Conservation (phyloP, 2,329 filamentous ascomycete species). For the Juglanconis sp. region DNA sequence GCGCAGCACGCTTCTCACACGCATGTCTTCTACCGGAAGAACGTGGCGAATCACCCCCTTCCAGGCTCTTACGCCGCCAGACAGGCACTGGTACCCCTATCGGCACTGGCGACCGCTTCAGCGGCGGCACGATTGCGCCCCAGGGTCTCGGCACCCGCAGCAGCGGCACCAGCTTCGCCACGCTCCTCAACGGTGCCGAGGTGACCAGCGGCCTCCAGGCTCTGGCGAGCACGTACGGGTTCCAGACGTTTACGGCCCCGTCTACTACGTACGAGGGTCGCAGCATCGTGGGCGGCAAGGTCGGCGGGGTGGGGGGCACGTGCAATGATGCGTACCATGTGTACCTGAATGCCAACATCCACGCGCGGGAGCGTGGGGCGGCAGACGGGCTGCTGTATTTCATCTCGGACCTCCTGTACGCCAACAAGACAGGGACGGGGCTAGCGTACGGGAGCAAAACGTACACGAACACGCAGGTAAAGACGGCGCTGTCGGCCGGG, state of each 20-base stretch:
- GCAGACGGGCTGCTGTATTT: conserved; percentile 57
- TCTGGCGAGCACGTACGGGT: conserved; percentile 37
- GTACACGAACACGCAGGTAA: conserved; percentile 51
- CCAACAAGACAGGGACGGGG: conserved; percentile 45
- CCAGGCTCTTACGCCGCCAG: neutral
- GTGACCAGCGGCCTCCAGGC: conserved; percentile 41
- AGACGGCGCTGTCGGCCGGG: conserved; percentile 47
- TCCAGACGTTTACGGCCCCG: conserved; percentile 40
- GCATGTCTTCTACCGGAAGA: too few species aligned
- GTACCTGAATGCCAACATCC: conserved; percentile 52
- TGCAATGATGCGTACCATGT: conserved; percentile 37
- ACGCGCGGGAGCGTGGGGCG: conserved; percentile 56
- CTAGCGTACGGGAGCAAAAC: conserved; percentile 49
- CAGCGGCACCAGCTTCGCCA: conserved; percentile 32
- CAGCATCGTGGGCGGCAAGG: conserved; percentile 36
- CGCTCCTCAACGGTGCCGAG: conserved; percentile 44
- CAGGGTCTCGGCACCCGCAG: conserved; percentile 36
- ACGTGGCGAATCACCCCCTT: too few species aligned
- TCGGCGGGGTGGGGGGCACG: conserved; percentile 30
- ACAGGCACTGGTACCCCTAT: conserved; percentile 30
- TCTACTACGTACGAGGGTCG: conserved; percentile 42
- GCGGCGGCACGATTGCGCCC: conserved; percentile 35
- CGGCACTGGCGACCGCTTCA: conserved; percentile 41
- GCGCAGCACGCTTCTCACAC: too few species aligned
- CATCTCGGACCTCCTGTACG: conserved; percentile 53